Base-by-base conservation (phyloP, 139 green algal species). In the Cymbomonas tetramitiformis region DNA sequence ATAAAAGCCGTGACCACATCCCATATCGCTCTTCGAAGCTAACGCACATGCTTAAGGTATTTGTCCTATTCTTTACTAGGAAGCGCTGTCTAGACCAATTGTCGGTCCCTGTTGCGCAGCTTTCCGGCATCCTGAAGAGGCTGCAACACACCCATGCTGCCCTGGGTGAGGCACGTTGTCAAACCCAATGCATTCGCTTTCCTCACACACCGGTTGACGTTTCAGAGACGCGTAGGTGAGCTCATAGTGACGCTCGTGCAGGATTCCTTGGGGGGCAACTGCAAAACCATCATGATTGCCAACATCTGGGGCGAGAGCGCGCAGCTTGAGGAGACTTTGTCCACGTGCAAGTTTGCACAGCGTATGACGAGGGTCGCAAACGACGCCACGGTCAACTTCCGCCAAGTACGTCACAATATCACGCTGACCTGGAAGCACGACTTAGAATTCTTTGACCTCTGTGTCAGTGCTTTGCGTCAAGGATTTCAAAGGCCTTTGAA, bases 221-320 rank as follows among this genome's bases (percentile, higher is more conserved):
- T n/a, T n/a, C n/a, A n/a, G n/a, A n/a, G n/a, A n/a, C n/a, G n/a
- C n/a, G n/a, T n/a, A 58, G 28, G 33, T 44, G 24, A 58, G 33
- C 4, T 43, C 21, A 21, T n/a, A n/a, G n/a, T n/a, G n/a, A n/a
- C n/a, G n/a, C 32, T 58, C 1, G 5, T 62, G 61, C 48, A 72
- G 50, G 76, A 86, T 61, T 79, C 69, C 0, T 60, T 86, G 24
- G 79, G 77, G 2, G 79, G 79, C 41, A 86, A 86, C 70, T 83
- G 77, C 62, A 62, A 62, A 33, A 84, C 79, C 2, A 56, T 77
- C 40, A 63, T 87, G 49, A 54, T 87, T 2, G 79, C 79, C 57
- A 85, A 80, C 36, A 54, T 83, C 38, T 84, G 77, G 76, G 59
- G 67, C 0, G 79, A 86, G 28, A 30, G 6, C 5, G 47, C 46